These are phyloP conservation scores for Madurella mycetomatis DNA, from an alignment of 2,329 filamentous ascomycete genomes.

Conservation along the genomic window DNA sequence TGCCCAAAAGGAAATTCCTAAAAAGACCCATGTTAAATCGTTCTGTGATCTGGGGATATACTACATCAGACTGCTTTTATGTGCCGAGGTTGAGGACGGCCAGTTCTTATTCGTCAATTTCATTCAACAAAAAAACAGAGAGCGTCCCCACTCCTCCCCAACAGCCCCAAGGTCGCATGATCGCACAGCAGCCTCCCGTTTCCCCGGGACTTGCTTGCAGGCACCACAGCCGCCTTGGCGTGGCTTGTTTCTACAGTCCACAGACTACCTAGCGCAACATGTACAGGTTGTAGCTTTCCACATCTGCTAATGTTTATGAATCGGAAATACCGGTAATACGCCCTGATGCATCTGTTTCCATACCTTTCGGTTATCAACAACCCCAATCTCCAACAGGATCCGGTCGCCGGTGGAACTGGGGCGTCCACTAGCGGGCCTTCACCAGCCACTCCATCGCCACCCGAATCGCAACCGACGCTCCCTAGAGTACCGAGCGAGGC, in stretches of 20 bases:
- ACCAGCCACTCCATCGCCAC: too few relatives aligned
- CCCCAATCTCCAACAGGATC: too few relatives aligned
- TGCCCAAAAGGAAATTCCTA: not conserved
- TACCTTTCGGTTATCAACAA: too few relatives aligned
- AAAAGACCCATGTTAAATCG: not conserved
- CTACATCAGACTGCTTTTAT: not conserved
- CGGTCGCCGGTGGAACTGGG: too few relatives aligned
- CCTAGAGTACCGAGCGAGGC: too few relatives aligned
- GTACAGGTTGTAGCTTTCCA: too few relatives aligned
- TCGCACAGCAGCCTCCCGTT: constrained; percentile 16
- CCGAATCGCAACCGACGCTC: too few relatives aligned
- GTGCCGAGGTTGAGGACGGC: constrained; percentile 14
- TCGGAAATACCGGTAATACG: too few relatives aligned
- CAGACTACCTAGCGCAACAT: not conserved
- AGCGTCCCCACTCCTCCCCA: constrained; percentile 19
- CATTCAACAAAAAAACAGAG: constrained; percentile 20
- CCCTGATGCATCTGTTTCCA: too few relatives aligned
- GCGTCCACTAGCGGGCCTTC: too few relatives aligned
- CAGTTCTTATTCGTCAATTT: constrained; percentile 16
- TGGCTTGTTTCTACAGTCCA: not conserved
- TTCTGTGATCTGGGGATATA: too few relatives aligned
- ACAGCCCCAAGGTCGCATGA: constrained; percentile 16
- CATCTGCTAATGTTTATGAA: too few relatives aligned
- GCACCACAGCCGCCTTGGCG: constrained; percentile 10
- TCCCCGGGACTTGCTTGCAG: constrained; percentile 11